A percentile compares a stretch with the other conserved stretches of the same genome.
These are phyloP conservation scores for Globisporangium perplexum DNA, from an alignment of 352 stramenopile genomes.

Conservation along the genomic window DNA sequence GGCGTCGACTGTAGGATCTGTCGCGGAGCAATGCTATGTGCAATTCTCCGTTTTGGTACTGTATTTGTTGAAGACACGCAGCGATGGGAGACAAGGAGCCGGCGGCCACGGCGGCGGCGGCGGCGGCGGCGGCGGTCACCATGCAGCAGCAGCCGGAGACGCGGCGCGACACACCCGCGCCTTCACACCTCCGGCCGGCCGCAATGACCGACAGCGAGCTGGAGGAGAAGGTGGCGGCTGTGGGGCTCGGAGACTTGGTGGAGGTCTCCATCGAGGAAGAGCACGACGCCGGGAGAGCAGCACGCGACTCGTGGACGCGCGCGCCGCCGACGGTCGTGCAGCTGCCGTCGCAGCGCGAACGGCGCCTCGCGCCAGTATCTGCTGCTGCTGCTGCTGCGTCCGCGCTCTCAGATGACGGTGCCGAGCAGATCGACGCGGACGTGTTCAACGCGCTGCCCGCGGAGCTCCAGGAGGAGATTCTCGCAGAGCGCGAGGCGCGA, in stretches of 20 bases:
- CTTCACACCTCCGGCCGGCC: background rate
- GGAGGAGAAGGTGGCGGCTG: conserved; percentile 7
- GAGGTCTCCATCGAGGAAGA: conserved; percentile 14
- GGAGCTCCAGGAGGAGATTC: conserved; percentile 14
- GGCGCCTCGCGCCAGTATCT: no score
- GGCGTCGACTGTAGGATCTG: no score
- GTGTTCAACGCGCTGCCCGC: conserved; percentile 13
- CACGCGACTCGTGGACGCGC: conserved; percentile 4
- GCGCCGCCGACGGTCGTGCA: conserved; percentile 10
- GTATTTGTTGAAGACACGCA: no score
- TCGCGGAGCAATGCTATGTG: no score
- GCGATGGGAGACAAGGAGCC: no score
- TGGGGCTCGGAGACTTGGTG: conserved; percentile 1
- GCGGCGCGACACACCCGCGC: conserved; percentile 4
- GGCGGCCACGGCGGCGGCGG: no score
- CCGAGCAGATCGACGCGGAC: conserved; percentile 11
- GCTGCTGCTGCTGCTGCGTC: background rate
- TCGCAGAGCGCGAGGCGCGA: conserved; percentile 2
- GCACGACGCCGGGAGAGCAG: background rate
- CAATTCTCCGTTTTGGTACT: no score
- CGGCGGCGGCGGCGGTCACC: no score
- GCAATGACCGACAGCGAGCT: conserved; percentile 2
- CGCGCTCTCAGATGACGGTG: background rate
- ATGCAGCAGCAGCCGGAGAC: background rate
- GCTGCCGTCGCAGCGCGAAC: conserved; percentile 2